phyloP scores from a whole-genome alignment of 495 filamentous ascomycete species.

The Filosporella fistucella region DNA sequence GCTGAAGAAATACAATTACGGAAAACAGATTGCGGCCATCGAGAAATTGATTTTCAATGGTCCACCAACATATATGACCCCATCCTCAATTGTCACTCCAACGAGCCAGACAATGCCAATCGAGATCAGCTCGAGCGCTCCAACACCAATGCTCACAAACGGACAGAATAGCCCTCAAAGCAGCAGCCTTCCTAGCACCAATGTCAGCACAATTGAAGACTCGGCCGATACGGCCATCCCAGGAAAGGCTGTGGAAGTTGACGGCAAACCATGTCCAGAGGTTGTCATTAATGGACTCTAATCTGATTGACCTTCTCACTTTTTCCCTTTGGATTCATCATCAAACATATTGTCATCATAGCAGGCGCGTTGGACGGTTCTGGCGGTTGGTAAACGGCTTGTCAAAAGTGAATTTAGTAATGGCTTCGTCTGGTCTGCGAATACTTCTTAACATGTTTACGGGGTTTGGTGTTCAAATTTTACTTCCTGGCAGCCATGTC shows the following conservation, averaged over 20 bases:
- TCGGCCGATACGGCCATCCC: constrained; percentile 14
- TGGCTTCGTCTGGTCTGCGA: too few relatives aligned
- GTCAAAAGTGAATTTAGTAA: too few relatives aligned
- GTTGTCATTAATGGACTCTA: constrained; percentile 20
- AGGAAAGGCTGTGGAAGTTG: constrained; percentile 10
- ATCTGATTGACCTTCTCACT: constrained; percentile 1
- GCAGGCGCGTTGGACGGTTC: constrained; percentile 14
- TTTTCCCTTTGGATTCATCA: neutral
- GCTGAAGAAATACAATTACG: constrained; percentile 69
- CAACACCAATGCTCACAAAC: constrained; percentile 55
- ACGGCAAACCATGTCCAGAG: constrained; percentile 15
- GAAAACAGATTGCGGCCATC: constrained; percentile 72
- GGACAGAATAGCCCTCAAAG: constrained; percentile 64
- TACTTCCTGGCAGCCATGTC: too few relatives aligned
- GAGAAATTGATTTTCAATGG: constrained; percentile 55
- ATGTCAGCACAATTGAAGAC: constrained; percentile 46
- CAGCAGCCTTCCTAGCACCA: constrained; percentile 54
- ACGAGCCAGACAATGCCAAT: constrained; percentile 28
- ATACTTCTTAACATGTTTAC: too few relatives aligned
- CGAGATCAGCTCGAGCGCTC: constrained; percentile 45
- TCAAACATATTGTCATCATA: constrained; percentile 4
- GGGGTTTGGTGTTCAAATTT: too few relatives aligned
- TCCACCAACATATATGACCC: constrained; percentile 14
- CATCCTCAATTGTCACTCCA: constrained; percentile 23
- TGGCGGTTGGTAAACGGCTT: too few relatives aligned